phyloP scores from a whole-genome alignment of 371 early-diverging fungal species.

The Mortierella sp. region DNA sequence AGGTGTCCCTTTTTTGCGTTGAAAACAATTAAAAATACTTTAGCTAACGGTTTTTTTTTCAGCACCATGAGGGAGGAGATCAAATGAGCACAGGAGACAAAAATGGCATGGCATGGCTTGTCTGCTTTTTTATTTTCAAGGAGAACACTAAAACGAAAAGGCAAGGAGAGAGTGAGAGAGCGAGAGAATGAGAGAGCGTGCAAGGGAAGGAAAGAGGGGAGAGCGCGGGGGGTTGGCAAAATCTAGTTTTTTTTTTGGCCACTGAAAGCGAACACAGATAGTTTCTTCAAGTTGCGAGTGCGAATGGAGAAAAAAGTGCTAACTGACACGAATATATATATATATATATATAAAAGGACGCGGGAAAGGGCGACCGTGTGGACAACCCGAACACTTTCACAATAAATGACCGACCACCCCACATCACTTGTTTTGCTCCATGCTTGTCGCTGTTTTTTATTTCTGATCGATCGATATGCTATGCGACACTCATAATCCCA shows the following conservation, averaged over 20 bases:
- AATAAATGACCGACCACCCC: too few relatives aligned
- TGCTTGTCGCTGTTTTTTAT: background rate
- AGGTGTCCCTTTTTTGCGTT: background rate
- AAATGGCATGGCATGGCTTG: background rate
- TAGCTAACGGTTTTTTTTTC: background rate
- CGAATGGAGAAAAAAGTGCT: too few relatives aligned
- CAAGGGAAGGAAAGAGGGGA: background rate
- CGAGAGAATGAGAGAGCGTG: background rate
- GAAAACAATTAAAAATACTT: background rate
- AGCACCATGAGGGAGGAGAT: background rate
- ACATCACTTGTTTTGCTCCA: background rate
- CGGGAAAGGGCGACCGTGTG: too few relatives aligned
- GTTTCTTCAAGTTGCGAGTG: too few relatives aligned
- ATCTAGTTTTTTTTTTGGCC: background rate
- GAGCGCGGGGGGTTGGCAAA: background rate
- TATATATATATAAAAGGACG: too few relatives aligned
- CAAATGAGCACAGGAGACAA: background rate
- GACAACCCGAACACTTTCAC: too few relatives aligned
- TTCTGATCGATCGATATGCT: background rate
- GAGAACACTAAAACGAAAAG: background rate
- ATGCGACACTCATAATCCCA: background rate
- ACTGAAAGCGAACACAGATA: too few relatives aligned
- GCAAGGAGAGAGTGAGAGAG: background rate
- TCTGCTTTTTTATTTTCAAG: background rate
- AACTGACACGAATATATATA: too few relatives aligned